Percentiles rank a stretch among this genome's conserved stretches.
Conservation (phyloP, 768 basidiomycete species). For the Suillus fuscotomentosus region DNA sequence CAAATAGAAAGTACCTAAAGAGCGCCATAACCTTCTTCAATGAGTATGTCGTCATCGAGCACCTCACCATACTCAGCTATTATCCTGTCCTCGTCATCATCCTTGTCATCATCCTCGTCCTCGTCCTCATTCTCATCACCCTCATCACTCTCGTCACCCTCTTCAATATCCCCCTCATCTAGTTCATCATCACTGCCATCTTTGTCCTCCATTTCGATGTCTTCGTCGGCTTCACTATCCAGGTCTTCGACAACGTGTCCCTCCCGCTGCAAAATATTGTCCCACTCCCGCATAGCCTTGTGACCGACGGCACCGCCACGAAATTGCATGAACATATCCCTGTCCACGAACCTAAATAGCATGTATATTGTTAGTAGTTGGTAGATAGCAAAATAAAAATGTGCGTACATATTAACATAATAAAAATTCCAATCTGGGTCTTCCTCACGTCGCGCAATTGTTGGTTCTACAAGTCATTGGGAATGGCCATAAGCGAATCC, state of each 20-base stretch:
- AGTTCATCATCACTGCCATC: too few species aligned
- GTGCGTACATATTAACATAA: slow-evolving; percentile 33
- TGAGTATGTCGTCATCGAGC: background rate
- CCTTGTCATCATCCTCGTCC: too few species aligned
- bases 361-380: background rate
- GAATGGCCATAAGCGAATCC: slow-evolving; percentile 29
- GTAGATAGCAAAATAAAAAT: background rate
- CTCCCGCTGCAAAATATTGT: background rate
- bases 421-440: slow-evolving; percentile 27
- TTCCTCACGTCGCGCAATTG: slow-evolving; percentile 4
- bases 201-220: background rate
- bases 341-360: slow-evolving; percentile 34
- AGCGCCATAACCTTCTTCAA: background rate
- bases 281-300: slow-evolving; percentile 12
- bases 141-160: too few species aligned
- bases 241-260: background rate
- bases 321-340: slow-evolving; percentile 30
- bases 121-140: too few species aligned
- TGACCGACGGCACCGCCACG: slow-evolving; percentile 32
- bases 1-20: too few species aligned
- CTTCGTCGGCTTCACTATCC: background rate
- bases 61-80: background rate
- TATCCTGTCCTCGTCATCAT: background rate
- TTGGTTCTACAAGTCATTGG: slow-evolving; percentile 5
- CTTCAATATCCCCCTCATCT: too few species aligned